Evolutionary conservation across 2,329 filamentous ascomycete genomes (phyloP).

Genomic region (Alternaria sp.): DNA sequence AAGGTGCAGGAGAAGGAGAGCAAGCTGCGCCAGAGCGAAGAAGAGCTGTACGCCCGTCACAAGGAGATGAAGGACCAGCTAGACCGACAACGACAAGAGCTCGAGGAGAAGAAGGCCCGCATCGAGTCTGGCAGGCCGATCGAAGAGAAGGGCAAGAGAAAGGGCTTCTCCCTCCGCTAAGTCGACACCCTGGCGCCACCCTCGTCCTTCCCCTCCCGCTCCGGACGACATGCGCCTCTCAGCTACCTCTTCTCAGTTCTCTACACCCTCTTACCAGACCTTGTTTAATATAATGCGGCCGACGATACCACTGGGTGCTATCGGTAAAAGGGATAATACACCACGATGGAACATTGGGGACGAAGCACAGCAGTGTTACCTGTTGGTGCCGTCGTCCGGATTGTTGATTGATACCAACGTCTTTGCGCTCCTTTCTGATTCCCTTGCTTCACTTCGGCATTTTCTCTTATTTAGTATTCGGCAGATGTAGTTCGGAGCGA

Average conservation of each 20-base stretch:
- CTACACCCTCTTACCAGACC: conserved; percentile 47
- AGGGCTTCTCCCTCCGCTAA: conserved; percentile 98
- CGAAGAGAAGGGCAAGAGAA: conserved; percentile 98
- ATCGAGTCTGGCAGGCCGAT: conserved; percentile 94
- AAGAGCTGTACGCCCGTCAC: conserved; percentile 96
- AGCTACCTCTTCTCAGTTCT: conserved; percentile 44
- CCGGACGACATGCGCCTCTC: conserved; percentile 35
- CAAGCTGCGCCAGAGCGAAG: conserved; percentile 99
- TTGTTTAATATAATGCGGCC: conserved; percentile 51
- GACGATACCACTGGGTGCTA: conserved; percentile 51
- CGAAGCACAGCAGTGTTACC: conserved; percentile 41
- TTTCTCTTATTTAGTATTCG: conserved; percentile 48
- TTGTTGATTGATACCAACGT: conserved; percentile 54
- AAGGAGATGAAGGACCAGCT: conserved; percentile 99
- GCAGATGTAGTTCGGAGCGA: conserved; percentile 44
- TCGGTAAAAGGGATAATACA: conserved; percentile 47
- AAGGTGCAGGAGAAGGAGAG: conserved; percentile 99
- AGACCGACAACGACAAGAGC: conserved; percentile 89
- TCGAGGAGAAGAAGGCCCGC: conserved; percentile 97
- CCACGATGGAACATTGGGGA: conserved; percentile 39
- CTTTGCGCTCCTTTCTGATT: conserved; percentile 50
- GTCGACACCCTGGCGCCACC: conserved; percentile 14
- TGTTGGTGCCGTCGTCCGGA: conserved; percentile 48
- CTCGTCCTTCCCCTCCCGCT: conserved; percentile 16
- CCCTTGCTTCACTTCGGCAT: conserved; percentile 40